Percentiles rank a stretch among this genome's conserved stretches.
Conservation (phyloP, 331 rosid species). For the Erythrophleum ivorense region DNA sequence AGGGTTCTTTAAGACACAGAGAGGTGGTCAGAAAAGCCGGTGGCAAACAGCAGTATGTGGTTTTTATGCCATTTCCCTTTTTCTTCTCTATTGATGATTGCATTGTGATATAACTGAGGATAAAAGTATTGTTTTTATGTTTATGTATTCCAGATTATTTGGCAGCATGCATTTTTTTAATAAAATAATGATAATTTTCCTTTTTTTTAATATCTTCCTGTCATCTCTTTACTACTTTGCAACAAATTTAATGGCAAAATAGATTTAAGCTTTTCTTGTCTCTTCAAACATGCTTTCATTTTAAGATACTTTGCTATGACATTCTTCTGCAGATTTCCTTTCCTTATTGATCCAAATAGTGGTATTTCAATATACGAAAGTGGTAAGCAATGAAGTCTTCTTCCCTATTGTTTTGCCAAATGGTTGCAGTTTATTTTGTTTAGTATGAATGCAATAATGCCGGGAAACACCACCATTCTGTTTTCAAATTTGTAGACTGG, state of each 20-base stretch:
- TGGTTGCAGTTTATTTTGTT: conserved; percentile 29
- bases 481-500: conserved; percentile 12
- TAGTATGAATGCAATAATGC: conserved; percentile 19
- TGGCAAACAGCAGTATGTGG: conserved; percentile 89
- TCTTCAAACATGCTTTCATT: conserved; percentile 30
- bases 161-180: not conserved
- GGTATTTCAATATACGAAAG: conserved; percentile 84
- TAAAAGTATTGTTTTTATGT: not conserved
- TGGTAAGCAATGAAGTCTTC: conserved; percentile 58
- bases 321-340: conserved; percentile 83
- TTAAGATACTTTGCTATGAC: conserved; percentile 13
- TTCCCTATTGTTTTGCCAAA: conserved; percentile 24
- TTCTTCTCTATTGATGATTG: conserved; percentile 20
- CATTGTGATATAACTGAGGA: not conserved
- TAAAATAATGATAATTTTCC: not conserved
- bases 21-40: conserved; percentile 74
- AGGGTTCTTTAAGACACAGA: conserved; percentile 85
- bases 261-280: conserved; percentile 5
- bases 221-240: conserved; percentile 1
- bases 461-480: not conserved
- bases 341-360: conserved; percentile 71
- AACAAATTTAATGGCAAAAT: conserved; percentile 17
- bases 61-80: conserved; percentile 35
- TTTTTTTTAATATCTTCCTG: not conserved
- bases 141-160: not conserved